Evolutionary conservation across 2,329 filamentous ascomycete genomes (phyloP).

Genomic region (Passalora sequoiae): DNA sequence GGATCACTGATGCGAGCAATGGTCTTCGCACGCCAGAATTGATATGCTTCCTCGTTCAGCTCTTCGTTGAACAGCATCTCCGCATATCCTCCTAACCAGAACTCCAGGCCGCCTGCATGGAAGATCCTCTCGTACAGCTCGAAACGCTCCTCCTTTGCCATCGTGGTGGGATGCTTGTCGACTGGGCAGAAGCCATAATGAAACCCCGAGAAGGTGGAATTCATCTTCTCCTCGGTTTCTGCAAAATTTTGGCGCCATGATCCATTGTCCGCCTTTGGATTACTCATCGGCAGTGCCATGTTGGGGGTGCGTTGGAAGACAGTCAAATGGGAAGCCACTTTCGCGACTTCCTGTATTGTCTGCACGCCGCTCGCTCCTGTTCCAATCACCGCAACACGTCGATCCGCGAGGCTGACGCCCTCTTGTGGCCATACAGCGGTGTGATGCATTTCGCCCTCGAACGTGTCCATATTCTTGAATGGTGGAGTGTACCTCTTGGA

Average conservation of each 20-base stretch:
- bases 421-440: conserved; percentile 34
- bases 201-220: conserved; percentile 41
- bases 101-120: conserved; percentile 25
- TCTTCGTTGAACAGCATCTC: conserved; percentile 44
- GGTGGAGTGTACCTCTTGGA: conserved; percentile 35
- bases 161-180: conserved; percentile 4
- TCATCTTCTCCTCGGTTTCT: conserved; percentile 47
- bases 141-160: conserved; percentile 7
- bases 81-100: conserved; percentile 30
- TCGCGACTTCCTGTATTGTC: conserved; percentile 26
- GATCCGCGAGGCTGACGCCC: conserved; percentile 27
- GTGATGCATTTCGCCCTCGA: conserved; percentile 37
- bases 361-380: conserved; percentile 41
- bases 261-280: conserved; percentile 36
- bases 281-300: conserved; percentile 47
- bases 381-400: conserved; percentile 38
- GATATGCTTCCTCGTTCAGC: conserved; percentile 48
- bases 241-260: conserved; percentile 38
- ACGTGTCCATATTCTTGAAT: conserved; percentile 32
- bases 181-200: conserved; percentile 34
- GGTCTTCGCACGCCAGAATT: conserved; percentile 42
- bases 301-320: conserved; percentile 66
- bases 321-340: conserved; percentile 35
- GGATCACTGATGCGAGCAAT: conserved; percentile 42
- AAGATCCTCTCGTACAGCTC: conserved; percentile 9